Percentiles rank a stretch among this genome's conserved stretches.
Conservation (phyloP, 192 early-diverging fungal genomes). For the Coemansia erecta region DNA sequence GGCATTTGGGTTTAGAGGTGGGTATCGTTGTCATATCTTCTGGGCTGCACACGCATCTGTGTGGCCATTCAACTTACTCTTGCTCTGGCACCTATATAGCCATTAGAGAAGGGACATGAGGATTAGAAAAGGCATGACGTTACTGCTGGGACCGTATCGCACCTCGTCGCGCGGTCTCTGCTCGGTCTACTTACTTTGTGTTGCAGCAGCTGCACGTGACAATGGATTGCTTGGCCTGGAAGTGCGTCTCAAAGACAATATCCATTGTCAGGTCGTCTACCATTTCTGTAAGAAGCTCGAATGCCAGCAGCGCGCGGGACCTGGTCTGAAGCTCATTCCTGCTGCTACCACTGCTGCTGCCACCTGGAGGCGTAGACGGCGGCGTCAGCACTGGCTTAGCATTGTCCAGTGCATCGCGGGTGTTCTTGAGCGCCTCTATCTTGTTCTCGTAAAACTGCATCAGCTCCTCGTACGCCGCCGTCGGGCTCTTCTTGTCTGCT, state of each 20-base stretch:
- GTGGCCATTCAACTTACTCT: slow-evolving; percentile 17
- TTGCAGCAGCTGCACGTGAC: slow-evolving; percentile 72
- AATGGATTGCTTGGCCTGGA: slow-evolving; percentile 60
- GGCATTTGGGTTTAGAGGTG: neutral
- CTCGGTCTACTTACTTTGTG: slow-evolving; percentile 60
- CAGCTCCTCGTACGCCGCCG: slow-evolving; percentile 42
- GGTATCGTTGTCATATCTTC: neutral
- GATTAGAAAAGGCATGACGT: neutral
- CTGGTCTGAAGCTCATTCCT: slow-evolving; percentile 4
- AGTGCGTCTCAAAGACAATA: slow-evolving; percentile 69
- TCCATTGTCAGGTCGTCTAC: slow-evolving; percentile 73
- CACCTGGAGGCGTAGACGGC: slow-evolving; percentile 16
- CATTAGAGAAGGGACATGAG: neutral
- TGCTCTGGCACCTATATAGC: slow-evolving; percentile 54
- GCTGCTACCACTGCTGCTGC: neutral
- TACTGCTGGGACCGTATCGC: neutral
- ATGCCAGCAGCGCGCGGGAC: slow-evolving; percentile 34
- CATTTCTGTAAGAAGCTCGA: slow-evolving; percentile 56
- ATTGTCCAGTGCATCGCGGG: slow-evolving; percentile 36
- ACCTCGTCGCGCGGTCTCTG: neutral
- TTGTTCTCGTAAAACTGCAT: slow-evolving; percentile 39
- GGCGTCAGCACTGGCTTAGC: slow-evolving; percentile 24
- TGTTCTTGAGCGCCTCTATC: slow-evolving; percentile 28
- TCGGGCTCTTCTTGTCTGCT: slow-evolving; percentile 6
- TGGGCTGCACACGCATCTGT: neutral